Base-by-base conservation (phyloP, 768 basidiomycete genomes). In the Trametes sanguinea region DNA sequence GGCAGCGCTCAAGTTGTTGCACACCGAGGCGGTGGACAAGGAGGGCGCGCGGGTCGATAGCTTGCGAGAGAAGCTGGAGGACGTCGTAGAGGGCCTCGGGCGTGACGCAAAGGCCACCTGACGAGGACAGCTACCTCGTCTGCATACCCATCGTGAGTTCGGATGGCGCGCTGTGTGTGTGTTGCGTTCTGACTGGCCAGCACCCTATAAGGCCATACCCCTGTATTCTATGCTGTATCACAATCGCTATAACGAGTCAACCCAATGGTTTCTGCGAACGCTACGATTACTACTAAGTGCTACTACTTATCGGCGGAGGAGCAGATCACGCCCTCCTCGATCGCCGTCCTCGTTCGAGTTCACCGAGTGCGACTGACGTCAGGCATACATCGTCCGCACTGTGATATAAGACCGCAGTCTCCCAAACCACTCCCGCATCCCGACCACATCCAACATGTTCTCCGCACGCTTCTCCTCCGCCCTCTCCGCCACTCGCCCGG, bases 1-100 rank as follows among this genome's bases (percentile, higher is more conserved):
- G 55, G 76, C 77, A 1, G 84, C 80, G n/a, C 75, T 92, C 53
- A 81, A 74, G 71, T 71, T 86, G 7, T 74, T 82, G 57, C 76
- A 85, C 62, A 72, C 77, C 17, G 84, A 80, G 4, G 83, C 82
- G 39, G 75, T 86, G 39, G 84, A 83, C 50, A 72, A 69, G 7
- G 78, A 85, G 73, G 88, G 80, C 4, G 73, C 68, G 9, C 77
- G 77, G 54, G 78, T 92, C 52, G 88, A 90, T 52, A 76, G 75
- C 9, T 70, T 86, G n/a, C 77, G 86, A 54, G 73, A 70, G 30
- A 75, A 81, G 61, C 74, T 88, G 27, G 86, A 88, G 61, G 83
- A 85, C 11, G 70, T 88, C 6, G 29, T 76, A 43, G 65, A 70
- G 37, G 79, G 79, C 4, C 43, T 74, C 39, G 69, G 65, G 1